phyloP scores from a whole-genome alignment of 176 grass and related monocot genomes.

The Carex parvula region DNA sequence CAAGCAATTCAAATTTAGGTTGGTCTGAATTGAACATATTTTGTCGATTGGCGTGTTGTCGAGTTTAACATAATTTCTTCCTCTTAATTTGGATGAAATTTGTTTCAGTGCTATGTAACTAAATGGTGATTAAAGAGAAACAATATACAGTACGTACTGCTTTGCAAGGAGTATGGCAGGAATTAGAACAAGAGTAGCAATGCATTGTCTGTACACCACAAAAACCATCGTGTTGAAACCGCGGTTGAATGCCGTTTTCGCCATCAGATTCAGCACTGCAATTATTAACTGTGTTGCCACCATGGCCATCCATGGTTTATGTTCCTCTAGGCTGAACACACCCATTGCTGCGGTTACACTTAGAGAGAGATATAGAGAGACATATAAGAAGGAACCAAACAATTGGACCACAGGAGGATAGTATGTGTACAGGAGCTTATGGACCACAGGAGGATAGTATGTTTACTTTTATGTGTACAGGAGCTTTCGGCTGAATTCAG shows the following conservation, averaged over 20 bases:
- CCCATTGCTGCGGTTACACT: background rate
- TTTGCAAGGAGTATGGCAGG: constrained; percentile 35
- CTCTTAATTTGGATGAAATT: background rate
- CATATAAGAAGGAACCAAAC: background rate
- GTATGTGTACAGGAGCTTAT: no score
- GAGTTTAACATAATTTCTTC: background rate
- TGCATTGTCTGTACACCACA: constrained; percentile 67
- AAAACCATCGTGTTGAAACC: constrained; percentile 75
- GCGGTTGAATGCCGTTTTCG: constrained; percentile 49
- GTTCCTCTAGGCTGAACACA: constrained; percentile 32
- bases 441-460: no score
- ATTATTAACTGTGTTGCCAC: constrained; percentile 62
- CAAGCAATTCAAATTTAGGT: no score
- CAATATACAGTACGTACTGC: background rate
- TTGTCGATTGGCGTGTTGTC: background rate
- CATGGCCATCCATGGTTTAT: constrained; percentile 71
- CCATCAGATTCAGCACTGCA: constrained; percentile 44
- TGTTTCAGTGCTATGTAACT: background rate
- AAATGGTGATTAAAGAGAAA: background rate
- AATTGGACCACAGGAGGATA: background rate
- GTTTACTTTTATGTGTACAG: no score
- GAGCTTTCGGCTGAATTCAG: no score
- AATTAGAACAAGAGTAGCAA: constrained; percentile 43
- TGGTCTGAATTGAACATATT: background rate
- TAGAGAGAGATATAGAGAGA: background rate